Percentiles rank a stretch among this genome's conserved stretches.
phyloP scores from a whole-genome alignment of 352 stramenopile species.

The Phytophthora citricola region DNA sequence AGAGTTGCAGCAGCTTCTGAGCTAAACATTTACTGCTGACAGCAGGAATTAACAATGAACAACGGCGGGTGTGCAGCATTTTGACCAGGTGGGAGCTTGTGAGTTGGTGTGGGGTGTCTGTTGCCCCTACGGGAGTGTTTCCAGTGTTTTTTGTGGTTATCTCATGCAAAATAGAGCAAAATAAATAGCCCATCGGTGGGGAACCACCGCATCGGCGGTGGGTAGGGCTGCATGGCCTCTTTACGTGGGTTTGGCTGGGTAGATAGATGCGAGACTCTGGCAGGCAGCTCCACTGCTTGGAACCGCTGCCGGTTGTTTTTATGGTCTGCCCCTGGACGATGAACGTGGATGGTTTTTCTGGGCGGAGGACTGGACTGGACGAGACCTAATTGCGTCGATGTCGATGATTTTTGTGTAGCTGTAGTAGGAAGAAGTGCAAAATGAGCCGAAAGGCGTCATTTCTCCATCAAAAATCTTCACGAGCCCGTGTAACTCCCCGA shows the following conservation, averaged over 20 bases:
- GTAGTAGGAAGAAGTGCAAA: not conserved
- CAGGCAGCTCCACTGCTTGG: slow-evolving; percentile 26
- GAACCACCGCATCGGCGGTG: slow-evolving; percentile 12
- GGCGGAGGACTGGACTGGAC: slow-evolving; percentile 25
- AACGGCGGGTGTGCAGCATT: not conserved
- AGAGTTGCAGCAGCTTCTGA: slow-evolving; percentile 55
- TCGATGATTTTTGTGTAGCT: slow-evolving; percentile 16
- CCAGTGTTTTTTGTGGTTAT: slow-evolving; percentile 35
- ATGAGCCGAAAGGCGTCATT: slow-evolving; percentile 8
- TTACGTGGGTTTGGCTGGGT: slow-evolving; percentile 12
- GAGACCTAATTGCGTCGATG: slow-evolving; percentile 12
- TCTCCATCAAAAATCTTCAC: slow-evolving; percentile 26
- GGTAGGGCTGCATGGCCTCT: slow-evolving; percentile 28
- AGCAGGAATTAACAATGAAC: slow-evolving; percentile 9
- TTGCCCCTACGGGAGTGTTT: slow-evolving; percentile 21
- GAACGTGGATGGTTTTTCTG: slow-evolving; percentile 15
- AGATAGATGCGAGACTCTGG: slow-evolving; percentile 26
- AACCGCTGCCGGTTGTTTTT: slow-evolving; percentile 28
- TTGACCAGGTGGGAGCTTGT: slow-evolving; percentile 4
- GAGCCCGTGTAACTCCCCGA: slow-evolving; percentile 69
- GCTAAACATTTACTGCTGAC: slow-evolving; percentile 7
- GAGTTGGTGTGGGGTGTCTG: slow-evolving; percentile 16
- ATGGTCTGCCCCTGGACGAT: slow-evolving; percentile 26
- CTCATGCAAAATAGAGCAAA: slow-evolving; percentile 41
- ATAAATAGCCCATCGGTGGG: slow-evolving; percentile 38